Conservation (phyloP, 208 protist genomes). For the Crithidia fasciculata region DNA sequence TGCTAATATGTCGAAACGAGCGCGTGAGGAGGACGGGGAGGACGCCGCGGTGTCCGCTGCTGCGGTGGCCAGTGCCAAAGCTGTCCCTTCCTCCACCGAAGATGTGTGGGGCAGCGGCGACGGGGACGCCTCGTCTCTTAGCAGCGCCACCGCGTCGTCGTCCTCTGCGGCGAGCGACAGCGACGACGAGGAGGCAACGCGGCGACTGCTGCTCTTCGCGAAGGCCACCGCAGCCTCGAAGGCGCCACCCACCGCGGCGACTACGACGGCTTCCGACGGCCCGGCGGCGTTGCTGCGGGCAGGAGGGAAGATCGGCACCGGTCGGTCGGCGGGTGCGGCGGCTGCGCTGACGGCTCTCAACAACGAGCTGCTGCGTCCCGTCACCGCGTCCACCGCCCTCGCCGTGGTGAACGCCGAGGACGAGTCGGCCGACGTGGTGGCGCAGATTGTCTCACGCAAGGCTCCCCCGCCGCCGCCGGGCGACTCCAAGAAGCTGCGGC, state of each 20-base stretch:
- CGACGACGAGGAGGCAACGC: constrained; percentile 38
- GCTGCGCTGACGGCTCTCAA: constrained; percentile 48
- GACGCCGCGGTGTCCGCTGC: too few species aligned
- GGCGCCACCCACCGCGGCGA: not conserved
- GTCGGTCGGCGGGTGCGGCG: not conserved
- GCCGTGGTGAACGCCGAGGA: constrained; percentile 77
- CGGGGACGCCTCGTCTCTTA: constrained; percentile 5
- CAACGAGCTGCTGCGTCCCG: constrained; percentile 60
- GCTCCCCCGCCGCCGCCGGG: constrained; percentile 52
- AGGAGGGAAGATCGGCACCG: not conserved
- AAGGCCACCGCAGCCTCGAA: constrained; percentile 40
- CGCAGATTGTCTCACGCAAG: constrained; percentile 52
- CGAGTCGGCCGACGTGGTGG: constrained; percentile 67
- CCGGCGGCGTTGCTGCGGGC: constrained; percentile 16
- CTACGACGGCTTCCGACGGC: not conserved
- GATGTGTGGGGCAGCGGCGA: not conserved
- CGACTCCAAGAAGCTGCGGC: constrained; percentile 71
- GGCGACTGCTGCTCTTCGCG: constrained; percentile 58
- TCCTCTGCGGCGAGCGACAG: constrained; percentile 23
- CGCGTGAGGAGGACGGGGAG: constrained; percentile 8
- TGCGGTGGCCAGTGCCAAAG: too few species aligned
- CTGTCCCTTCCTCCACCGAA: too few species aligned
- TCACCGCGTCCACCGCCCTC: constrained; percentile 59
- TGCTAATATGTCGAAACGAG: constrained; percentile 23
- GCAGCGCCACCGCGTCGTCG: constrained; percentile 21